Conservation (phyloP, 345 rosid genomes). For the Linum usitatissimum region DNA sequence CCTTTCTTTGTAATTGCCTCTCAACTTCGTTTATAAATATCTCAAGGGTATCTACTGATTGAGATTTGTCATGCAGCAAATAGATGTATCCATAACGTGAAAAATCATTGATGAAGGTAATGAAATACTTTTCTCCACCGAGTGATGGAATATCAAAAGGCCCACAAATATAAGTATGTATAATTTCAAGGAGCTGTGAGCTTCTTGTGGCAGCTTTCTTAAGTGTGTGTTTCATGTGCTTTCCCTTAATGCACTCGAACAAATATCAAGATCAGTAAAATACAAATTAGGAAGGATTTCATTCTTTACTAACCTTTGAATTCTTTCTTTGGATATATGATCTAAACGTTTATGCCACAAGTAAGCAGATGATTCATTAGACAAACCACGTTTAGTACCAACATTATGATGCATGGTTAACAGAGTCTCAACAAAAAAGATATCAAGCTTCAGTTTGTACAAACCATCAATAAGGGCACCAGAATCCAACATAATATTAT, state of each 20-base stretch:
- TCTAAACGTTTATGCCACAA: constrained; percentile 19
- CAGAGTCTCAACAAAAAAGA: neutral
- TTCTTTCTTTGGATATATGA: constrained; percentile 12
- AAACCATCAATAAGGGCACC: constrained; percentile 8
- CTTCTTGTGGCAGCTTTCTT: neutral
- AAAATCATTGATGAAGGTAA: neutral
- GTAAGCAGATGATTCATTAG: constrained; percentile 4
- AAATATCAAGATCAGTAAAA: neutral
- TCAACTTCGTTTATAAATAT: neutral
- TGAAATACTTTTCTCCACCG: neutral
- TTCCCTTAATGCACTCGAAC: constrained; percentile 13
- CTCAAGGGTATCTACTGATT: neutral
- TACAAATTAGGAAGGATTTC: constrained; percentile 4
- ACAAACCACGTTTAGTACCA: neutral
- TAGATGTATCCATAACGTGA: neutral
- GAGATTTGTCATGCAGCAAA: neutral
- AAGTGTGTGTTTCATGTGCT: constrained; percentile 8
- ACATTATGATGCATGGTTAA: constrained; percentile 2
- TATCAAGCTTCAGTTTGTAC: constrained; percentile 11
- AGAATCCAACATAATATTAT: constrained; percentile 6
- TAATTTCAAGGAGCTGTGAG: neutral
- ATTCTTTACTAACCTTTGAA: constrained; percentile 10
- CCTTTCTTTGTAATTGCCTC: neutral
- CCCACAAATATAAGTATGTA: neutral
- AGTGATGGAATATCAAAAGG: neutral